Evolutionary conservation across 176 grass and related monocot genomes (phyloP).

Genomic region (Ananas comosus): DNA sequence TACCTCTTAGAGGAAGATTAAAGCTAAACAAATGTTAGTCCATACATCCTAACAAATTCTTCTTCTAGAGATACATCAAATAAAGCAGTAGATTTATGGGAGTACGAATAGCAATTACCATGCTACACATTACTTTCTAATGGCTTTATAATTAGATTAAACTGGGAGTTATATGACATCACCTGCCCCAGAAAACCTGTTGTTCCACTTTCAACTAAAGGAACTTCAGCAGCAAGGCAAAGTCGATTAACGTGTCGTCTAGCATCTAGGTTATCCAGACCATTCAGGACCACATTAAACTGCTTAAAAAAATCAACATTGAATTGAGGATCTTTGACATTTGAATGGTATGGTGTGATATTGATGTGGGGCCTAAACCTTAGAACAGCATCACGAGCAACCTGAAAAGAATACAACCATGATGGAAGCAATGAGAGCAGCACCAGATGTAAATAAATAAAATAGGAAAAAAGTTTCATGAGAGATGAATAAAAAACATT

Average conservation of each 20-base stretch:
- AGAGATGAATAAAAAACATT: conserved; percentile 3
- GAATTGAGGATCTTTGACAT: conserved; percentile 86
- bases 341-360: conserved; percentile 79
- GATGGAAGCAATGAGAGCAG: conserved; percentile 8
- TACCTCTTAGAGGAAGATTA: no score
- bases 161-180: neutral
- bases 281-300: conserved; percentile 95
- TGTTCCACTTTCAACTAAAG: conserved; percentile 95
- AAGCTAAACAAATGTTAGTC: no score
- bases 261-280: conserved; percentile 98
- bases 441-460: neutral
- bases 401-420: conserved; percentile 30
- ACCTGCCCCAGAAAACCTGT: conserved; percentile 99
- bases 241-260: conserved; percentile 95
- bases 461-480: neutral
- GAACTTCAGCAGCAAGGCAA: conserved; percentile 94
- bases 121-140: no score
- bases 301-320: conserved; percentile 89
- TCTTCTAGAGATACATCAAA: no score
- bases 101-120: no score
- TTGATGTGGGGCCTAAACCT: conserved; percentile 83
- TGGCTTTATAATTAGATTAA: neutral
- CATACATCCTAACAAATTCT: no score
- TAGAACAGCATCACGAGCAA: conserved; percentile 76
- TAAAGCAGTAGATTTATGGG: no score